Conservation (phyloP, 2,329 filamentous ascomycete species). For the Colletotrichum sp. region DNA sequence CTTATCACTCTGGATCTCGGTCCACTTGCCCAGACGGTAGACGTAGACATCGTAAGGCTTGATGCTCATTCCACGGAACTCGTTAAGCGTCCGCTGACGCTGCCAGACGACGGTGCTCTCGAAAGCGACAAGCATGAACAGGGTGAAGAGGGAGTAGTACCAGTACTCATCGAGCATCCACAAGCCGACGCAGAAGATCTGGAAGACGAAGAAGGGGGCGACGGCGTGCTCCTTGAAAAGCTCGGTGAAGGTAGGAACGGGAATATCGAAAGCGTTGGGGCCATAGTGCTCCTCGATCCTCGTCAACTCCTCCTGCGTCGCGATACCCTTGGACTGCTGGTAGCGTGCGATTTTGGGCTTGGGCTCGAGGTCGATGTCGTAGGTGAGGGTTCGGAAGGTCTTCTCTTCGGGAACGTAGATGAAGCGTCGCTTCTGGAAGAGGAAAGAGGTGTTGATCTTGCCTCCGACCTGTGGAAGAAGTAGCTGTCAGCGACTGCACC, state of each 20-base stretch:
- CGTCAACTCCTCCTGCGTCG: slow-evolving; percentile 75
- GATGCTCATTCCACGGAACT: slow-evolving; percentile 99
- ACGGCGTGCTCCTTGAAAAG: slow-evolving; percentile 98
- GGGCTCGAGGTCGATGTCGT: slow-evolving; percentile 83
- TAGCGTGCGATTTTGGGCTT: slow-evolving; percentile 81
- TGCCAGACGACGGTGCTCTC: slow-evolving; percentile 99
- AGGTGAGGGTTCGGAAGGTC: slow-evolving; percentile 82
- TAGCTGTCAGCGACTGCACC: background rate
- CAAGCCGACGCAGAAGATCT: slow-evolving; percentile 96
- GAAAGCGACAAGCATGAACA: slow-evolving; percentile 97
- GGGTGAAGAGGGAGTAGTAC: slow-evolving; percentile 99
- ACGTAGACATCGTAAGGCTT: slow-evolving; percentile 97
- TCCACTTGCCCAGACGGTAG: slow-evolving; percentile 86
- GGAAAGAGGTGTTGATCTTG: slow-evolving; percentile 81
- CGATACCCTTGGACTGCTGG: slow-evolving; percentile 80
- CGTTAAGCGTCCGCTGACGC: slow-evolving; percentile 90
- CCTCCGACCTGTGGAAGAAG: slow-evolving; percentile 61
- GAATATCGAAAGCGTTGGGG: slow-evolving; percentile 95
- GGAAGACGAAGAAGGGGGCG: slow-evolving; percentile 98
- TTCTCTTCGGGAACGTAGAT: slow-evolving; percentile 76
- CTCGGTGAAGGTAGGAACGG: slow-evolving; percentile 93
- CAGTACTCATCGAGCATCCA: slow-evolving; percentile 99
- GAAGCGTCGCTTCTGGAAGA: slow-evolving; percentile 98
- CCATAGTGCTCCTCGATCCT: slow-evolving; percentile 92
- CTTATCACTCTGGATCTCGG: slow-evolving; percentile 86